phyloP scores from a whole-genome alignment of 108 stramenopile species.

The Nitzschia sp. region DNA sequence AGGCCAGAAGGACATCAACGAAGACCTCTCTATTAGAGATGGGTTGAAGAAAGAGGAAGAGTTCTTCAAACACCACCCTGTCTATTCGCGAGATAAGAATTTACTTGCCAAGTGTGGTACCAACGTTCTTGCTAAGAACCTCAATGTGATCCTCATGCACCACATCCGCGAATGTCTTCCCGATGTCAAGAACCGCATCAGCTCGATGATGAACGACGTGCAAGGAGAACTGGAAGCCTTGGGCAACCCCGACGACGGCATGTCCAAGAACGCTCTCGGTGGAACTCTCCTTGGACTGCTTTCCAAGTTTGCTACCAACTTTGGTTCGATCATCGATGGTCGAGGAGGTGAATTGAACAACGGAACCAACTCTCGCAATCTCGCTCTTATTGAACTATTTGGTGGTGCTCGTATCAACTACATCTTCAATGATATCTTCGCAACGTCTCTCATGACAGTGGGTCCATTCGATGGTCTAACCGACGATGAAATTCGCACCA shows the following conservation, averaged over 20 bases:
- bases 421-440: slow-evolving; percentile 96
- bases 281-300: slow-evolving; percentile 84
- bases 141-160: slow-evolving; percentile 95
- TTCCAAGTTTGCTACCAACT: slow-evolving; percentile 90
- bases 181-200: slow-evolving; percentile 91
- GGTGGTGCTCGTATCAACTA: slow-evolving; percentile 95
- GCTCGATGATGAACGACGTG: slow-evolving; percentile 87
- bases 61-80: slow-evolving; percentile 92
- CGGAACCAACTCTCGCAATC: slow-evolving; percentile 24
- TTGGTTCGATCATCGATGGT: slow-evolving; percentile 88
- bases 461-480: slow-evolving; percentile 94
- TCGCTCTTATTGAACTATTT: slow-evolving; percentile 86
- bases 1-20: slow-evolving; percentile 94
- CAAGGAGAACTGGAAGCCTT: slow-evolving; percentile 86
- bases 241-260: slow-evolving; percentile 55
- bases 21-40: slow-evolving; percentile 83
- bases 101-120: slow-evolving; percentile 76
- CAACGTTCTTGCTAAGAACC: slow-evolving; percentile 65
- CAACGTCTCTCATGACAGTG: slow-evolving; percentile 75
- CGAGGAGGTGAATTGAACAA: slow-evolving; percentile 52
- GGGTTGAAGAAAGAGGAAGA: slow-evolving; percentile 87
- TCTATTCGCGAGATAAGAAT: slow-evolving; percentile 71
- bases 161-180: slow-evolving; percentile 98
- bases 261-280: slow-evolving; percentile 56
- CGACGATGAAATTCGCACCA: slow-evolving; percentile 97